Conservation (phyloP, 192 early-diverging fungal genomes). For the Podila epicladia region DNA sequence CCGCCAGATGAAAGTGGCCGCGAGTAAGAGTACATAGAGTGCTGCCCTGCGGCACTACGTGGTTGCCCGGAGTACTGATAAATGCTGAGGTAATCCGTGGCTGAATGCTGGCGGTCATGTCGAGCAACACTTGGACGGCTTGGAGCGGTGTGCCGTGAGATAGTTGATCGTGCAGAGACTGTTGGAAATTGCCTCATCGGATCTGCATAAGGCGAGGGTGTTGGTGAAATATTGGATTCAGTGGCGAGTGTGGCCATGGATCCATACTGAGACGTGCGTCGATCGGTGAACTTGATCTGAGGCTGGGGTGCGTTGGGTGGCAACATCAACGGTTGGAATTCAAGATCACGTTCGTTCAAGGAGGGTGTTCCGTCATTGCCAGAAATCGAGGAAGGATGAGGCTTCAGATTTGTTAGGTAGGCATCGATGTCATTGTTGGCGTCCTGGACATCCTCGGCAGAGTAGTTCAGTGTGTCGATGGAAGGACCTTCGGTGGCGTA, state of each 20-base stretch:
- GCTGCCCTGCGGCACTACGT: not conserved
- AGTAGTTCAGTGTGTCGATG: not conserved
- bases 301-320: slow-evolving; percentile 7
- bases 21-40: slow-evolving; percentile 2
- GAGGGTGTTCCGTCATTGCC: too few species aligned
- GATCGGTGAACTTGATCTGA: slow-evolving; percentile 10
- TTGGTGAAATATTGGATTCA: not conserved
- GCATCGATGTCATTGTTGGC: not conserved
- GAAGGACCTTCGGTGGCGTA: not conserved
- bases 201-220: not conserved
- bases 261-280: slow-evolving; percentile 12
- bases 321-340: slow-evolving; percentile 23
- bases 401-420: not conserved
- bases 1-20: slow-evolving; percentile 18
- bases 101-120: not conserved
- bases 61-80: slow-evolving; percentile 7
- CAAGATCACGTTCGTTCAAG: not conserved
- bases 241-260: slow-evolving; percentile 26
- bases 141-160: not conserved
- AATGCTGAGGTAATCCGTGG: not conserved
- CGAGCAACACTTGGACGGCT: not conserved
- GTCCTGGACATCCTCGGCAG: not conserved
- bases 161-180: not conserved
- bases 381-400: not conserved
- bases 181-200: not conserved